phyloP scores from a whole-genome alignment of 2,329 filamentous ascomycete species.

The Trichoderma polysporum region DNA sequence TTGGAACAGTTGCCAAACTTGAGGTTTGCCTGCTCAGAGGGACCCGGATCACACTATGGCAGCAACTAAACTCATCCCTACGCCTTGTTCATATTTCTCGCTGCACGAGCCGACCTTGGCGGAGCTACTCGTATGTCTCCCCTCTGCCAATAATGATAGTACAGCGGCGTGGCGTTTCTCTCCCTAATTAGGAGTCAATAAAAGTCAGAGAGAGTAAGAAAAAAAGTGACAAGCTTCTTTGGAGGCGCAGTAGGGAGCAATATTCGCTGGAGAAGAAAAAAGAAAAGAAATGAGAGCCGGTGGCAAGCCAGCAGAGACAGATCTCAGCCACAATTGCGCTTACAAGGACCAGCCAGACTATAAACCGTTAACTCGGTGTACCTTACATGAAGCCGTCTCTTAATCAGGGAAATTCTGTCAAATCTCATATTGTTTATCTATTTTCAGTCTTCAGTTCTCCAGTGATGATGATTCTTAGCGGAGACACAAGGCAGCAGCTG shows the following conservation, averaged over 20 bases:
- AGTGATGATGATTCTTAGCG: neutral
- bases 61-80: neutral
- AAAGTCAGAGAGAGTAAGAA: neutral
- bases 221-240: conserved; percentile 7
- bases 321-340: conserved; percentile 12
- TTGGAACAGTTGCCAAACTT: neutral
- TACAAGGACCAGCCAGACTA: neutral
- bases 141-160: neutral
- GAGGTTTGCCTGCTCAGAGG: neutral
- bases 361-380: neutral
- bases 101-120: neutral
- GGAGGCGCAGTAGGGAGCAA: neutral
- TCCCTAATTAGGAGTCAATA: conserved; percentile 6
- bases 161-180: conserved; percentile 1
- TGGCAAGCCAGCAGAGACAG: conserved; percentile 1
- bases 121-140: neutral
- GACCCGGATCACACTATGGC: neutral
- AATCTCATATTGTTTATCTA: neutral
- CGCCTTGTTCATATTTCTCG: neutral
- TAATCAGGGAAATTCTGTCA: neutral
- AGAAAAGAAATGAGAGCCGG: neutral
- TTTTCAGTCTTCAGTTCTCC: neutral
- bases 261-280: neutral
- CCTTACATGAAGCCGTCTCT: conserved; percentile 12
- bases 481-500: neutral